Evolutionary conservation across 495 filamentous ascomycete genomes (phyloP).

Genomic region (Aspergillus leporis): DNA sequence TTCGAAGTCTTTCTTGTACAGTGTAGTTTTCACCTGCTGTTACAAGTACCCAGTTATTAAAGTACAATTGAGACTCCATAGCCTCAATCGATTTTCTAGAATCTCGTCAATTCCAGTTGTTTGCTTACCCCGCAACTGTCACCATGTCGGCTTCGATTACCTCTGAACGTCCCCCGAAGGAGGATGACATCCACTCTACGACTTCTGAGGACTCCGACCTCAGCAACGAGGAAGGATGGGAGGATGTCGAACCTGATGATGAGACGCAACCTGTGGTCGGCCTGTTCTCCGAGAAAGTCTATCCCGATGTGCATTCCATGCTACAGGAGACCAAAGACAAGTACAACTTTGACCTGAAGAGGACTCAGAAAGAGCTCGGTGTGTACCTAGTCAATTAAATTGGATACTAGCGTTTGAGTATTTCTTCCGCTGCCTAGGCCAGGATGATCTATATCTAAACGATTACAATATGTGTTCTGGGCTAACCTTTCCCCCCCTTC

Average conservation of each 20-base stretch:
- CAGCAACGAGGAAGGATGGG: slow-evolving; percentile 72
- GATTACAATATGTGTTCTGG: slow-evolving; percentile 5
- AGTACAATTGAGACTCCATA: not conserved
- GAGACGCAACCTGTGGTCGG: slow-evolving; percentile 66
- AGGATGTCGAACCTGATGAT: slow-evolving; percentile 72
- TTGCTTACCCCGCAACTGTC: slow-evolving; percentile 14
- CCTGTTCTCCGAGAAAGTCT: slow-evolving; percentile 69
- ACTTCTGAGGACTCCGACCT: slow-evolving; percentile 49
- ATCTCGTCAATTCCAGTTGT: slow-evolving; percentile 1
- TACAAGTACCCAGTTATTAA: not conserved
- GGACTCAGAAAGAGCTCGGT: slow-evolving; percentile 62
- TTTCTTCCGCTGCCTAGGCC: slow-evolving; percentile 12
- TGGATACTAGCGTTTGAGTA: slow-evolving; percentile 8
- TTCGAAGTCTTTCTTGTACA: not conserved
- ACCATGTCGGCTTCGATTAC: slow-evolving; percentile 33
- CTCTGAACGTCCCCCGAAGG: slow-evolving; percentile 24
- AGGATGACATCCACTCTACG: slow-evolving; percentile 33
- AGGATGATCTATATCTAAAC: slow-evolving; percentile 13
- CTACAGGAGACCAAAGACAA: slow-evolving; percentile 70
- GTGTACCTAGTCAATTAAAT: slow-evolving; percentile 32
- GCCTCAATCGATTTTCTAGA: not conserved
- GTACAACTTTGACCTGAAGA: slow-evolving; percentile 73
- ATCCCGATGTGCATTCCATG: slow-evolving; percentile 64
- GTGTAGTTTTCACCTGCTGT: not conserved
- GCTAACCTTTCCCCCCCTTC: slow-evolving; percentile 22